Evolutionary conservation across 2,329 filamentous ascomycete genomes (phyloP), one percentile per base, ranked within the genome.

Genomic region (Pyricularia grisea): DNA sequence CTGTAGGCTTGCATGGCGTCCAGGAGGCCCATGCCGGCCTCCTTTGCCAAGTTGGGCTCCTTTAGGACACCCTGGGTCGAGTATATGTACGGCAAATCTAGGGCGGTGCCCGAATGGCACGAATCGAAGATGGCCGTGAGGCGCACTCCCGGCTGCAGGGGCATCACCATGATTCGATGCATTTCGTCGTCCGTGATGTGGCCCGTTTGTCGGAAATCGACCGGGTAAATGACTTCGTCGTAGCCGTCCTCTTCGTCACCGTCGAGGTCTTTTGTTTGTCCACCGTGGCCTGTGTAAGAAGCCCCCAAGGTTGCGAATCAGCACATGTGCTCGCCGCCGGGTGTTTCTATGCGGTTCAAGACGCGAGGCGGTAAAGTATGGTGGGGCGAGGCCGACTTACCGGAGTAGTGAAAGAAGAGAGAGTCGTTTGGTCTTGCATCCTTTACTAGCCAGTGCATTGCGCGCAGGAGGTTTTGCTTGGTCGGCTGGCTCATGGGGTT

Each of bases 401-500:
- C 93, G 58, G 94, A 97, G 78, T 97, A 98, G 80, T 98, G 94
- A 82, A 98, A 97, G 81, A 98, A 98, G 7, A 98, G 85, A 4
- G 94, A 97, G 77, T 98, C 94, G 77, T 97, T 97, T 0, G 93
- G 92, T 70, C 87, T 87, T 4, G 94, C 94, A 76, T 97, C 94
- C 80, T 97, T 97, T 70, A 97, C 93, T 25, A 98, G 82, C 94
- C 94, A 98, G 78, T 97, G 94, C 94, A 98, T 98, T 33, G 94
- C 94, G 68, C 94, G 88, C 55, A 98, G 80, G 69, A 98, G 97
- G 77, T 98, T 98, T 73, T 92, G 91, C 79, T 97, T 97, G 5
- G 93, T 97, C 10, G 94, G 94, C 81, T 97, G 93, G 80, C 93
- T 97, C 92, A 97, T 97, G 30, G 93, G 92, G 74, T 97, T 97